Percentiles rank a stretch among this genome's conserved stretches.
These are phyloP conservation scores for Solanum appendiculatum DNA, from an alignment of 257 asterid genomes.

Conservation along the genomic window DNA sequence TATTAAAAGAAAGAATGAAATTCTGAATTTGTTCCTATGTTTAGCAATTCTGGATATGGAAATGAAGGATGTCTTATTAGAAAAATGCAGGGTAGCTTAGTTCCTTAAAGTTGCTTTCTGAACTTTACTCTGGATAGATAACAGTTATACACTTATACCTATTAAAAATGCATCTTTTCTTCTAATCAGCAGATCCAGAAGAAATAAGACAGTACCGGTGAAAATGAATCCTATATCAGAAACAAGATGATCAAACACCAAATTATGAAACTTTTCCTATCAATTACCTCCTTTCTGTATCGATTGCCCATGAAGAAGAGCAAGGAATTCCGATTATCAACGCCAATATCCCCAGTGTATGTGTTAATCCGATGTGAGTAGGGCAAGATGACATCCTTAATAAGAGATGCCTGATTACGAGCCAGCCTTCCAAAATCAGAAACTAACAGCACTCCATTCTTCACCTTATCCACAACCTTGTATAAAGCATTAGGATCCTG, in stretches of 20 bases:
- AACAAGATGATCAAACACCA: not conserved
- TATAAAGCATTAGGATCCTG: slow-evolving; percentile 98
- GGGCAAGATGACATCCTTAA: slow-evolving; percentile 87
- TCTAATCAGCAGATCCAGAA: not conserved
- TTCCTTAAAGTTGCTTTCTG: not conserved
- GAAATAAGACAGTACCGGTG: not conserved
- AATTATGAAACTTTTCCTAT: not conserved
- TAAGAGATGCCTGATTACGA: slow-evolving; percentile 73
- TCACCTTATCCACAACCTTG: slow-evolving; percentile 74
- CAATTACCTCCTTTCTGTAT: slow-evolving; percentile 78
- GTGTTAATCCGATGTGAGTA: slow-evolving; percentile 89
- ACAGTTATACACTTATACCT: not conserved
- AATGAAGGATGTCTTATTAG: not conserved
- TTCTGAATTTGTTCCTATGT: not conserved
- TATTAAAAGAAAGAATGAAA: not conserved
- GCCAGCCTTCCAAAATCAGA: slow-evolving; percentile 97
- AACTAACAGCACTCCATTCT: slow-evolving; percentile 81
- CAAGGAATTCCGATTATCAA: slow-evolving; percentile 59
- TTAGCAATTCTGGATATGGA: not conserved
- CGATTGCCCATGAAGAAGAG: slow-evolving; percentile 98
- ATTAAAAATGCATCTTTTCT: not conserved
- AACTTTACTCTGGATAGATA: not conserved
- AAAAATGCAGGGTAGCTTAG: not conserved
- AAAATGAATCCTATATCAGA: not conserved
- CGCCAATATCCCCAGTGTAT: slow-evolving; percentile 67